Conservation (phyloP, 441 rosid species). For the Isatis lusitanica region DNA sequence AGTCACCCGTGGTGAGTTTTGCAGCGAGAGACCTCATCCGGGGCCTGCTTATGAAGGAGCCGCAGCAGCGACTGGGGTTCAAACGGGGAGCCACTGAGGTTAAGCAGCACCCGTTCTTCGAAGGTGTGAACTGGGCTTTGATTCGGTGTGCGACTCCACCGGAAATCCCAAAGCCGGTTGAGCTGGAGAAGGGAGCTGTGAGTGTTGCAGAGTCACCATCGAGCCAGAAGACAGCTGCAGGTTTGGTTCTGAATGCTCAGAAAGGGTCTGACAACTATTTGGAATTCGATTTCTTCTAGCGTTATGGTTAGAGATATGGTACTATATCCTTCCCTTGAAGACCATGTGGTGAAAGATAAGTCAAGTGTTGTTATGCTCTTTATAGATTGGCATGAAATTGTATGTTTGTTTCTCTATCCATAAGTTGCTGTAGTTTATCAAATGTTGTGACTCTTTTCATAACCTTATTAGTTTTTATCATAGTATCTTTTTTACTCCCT, state of each 20-base stretch:
- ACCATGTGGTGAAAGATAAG: conserved; percentile 28
- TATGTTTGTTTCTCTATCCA: conserved; percentile 39
- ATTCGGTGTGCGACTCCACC: conserved; percentile 94
- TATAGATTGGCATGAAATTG: conserved; percentile 49
- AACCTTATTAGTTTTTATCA: conserved; percentile 17
- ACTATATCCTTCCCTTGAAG: conserved; percentile 28
- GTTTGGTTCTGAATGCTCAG: conserved; percentile 39
- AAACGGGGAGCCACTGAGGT: conserved; percentile 95
- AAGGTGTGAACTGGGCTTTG: conserved; percentile 98
- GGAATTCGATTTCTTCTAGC: conserved; percentile 97
- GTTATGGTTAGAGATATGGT: conserved; percentile 17
- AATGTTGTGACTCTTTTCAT: conserved; percentile 17
- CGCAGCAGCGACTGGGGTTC: conserved; percentile 76
- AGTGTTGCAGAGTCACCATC: conserved; percentile 49
- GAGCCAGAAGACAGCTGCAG: conserved; percentile 50
- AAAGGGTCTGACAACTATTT: conserved; percentile 86
- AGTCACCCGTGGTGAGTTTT: conserved; percentile 79
- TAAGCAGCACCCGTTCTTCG: conserved; percentile 90
- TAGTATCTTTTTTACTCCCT: neutral
- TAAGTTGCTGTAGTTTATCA: conserved; percentile 26
- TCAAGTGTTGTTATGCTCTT: conserved; percentile 37
- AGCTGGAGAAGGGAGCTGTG: conserved; percentile 53
- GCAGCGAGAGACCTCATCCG: conserved; percentile 85
- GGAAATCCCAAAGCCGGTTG: conserved; percentile 79
- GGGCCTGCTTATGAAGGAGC: conserved; percentile 87